Percentiles rank a stretch among this genome's conserved stretches.
Evolutionary conservation across 1,284 basidiomycete species (phyloP).

Genomic region (Phellinidium pouzarii): DNA sequence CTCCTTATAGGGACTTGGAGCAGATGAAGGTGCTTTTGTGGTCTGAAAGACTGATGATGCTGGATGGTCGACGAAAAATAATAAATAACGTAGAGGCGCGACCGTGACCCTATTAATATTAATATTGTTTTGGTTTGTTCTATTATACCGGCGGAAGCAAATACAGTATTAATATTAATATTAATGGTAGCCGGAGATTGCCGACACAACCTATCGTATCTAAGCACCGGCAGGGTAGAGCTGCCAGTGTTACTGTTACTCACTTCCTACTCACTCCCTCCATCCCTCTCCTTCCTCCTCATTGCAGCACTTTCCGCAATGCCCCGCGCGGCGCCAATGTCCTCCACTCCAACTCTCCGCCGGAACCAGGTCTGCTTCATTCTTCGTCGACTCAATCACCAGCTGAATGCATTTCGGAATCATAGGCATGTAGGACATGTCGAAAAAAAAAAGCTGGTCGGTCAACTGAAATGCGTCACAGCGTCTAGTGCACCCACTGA

Average conservation of each 20-base stretch:
- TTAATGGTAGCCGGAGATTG: background rate
- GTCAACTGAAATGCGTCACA: conserved; percentile 22
- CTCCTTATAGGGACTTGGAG: too few species aligned
- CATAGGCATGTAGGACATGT: conserved; percentile 71
- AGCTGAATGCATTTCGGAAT: background rate
- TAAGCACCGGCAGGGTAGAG: background rate
- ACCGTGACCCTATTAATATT: background rate
- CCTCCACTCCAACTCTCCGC: conserved; percentile 57
- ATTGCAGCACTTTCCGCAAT: conserved; percentile 35
- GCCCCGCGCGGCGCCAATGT: conserved; percentile 50
- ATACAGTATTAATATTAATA: too few species aligned
- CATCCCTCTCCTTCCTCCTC: background rate
- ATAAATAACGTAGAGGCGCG: too few species aligned
- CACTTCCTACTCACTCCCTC: background rate
- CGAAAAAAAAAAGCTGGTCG: conserved; percentile 73
- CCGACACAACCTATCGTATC: background rate
- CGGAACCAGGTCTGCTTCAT: conserved; percentile 58
- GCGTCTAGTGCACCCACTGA: conserved; percentile 16
- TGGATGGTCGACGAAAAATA: too few species aligned
- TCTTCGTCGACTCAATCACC: conserved; percentile 8
- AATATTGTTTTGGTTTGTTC: background rate
- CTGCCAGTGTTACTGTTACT: background rate
- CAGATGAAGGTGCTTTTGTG: too few species aligned
- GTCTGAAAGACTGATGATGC: too few species aligned
- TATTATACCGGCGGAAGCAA: background rate